Base-by-base conservation (phyloP, 306 rosid genomes). In the Elaeagnus macrophylla region DNA sequence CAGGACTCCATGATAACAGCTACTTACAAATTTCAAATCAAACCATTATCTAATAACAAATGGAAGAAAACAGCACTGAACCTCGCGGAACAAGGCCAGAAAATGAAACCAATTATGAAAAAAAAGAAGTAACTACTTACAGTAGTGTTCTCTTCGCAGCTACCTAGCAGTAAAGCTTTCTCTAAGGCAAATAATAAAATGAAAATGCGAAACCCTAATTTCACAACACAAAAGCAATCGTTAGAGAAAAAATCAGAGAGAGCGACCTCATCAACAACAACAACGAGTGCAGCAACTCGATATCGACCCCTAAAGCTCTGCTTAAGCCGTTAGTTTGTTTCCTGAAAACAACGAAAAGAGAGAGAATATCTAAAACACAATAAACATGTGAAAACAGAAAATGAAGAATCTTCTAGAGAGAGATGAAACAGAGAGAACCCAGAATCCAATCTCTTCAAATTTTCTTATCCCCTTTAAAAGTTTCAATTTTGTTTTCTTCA, bases 151-250 rank as follows among this genome's bases (percentile, higher is more conserved):
- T 62, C 62, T 54, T 46, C 41, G 32, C 37, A 20, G 59, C 47
- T 17, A 7, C 35, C 7, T n/a, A 41, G 15, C 57, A 2, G 17
- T 14, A 40, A 36, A 15, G 38, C 53, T 53, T 65, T 42, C 50
- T 32, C 36, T 39, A 76, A 37, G n/a, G 39, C 37, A 57, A 32
- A 65, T 13, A 56, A 43, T 65, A 14, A 12, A 39, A 15, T 7
- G 20, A 54, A 52, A 48, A 67, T 16, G 17, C 17, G 78, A 81
- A 86, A 83, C 97, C 95, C 97, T 86, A 89, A 79, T 72, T 79
- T 61, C 77, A 81, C 58, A 73, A 71, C 37, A 70, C 57, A 69
- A 80, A 77, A 78, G 57, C 62, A 61, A 66, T 51, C 73, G 72
- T 79, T 68, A 73, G 82, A 63, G 68, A 64, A 59, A 68, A 62